Conservation (phyloP, 75 land plant species). For the Sequoiadendron giganteum region DNA sequence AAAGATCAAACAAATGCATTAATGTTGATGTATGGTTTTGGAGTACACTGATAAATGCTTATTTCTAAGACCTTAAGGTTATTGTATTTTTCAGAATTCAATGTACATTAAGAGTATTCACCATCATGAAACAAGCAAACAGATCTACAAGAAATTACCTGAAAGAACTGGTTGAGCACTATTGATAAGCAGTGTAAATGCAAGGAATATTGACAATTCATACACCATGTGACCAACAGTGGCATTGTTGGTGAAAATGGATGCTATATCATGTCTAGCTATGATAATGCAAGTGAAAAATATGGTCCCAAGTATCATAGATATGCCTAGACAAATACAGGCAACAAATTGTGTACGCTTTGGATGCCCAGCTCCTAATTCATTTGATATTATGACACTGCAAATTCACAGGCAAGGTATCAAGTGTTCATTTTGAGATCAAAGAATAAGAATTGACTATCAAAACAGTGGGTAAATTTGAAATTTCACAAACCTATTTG, state of each 20-base stretch:
- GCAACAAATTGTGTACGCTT: conserved; percentile 29
- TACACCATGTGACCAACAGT: conserved; percentile 23
- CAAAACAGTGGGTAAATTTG: not conserved
- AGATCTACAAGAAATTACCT: conserved; percentile 19
- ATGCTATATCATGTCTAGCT: conserved; percentile 21
- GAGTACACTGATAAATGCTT: not conserved
- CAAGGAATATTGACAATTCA: conserved; percentile 25
- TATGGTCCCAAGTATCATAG: conserved; percentile 19
- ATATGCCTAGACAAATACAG: conserved; percentile 8
- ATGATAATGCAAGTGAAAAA: conserved; percentile 21
- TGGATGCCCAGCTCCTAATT: conserved; percentile 46
- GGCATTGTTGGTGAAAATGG: conserved; percentile 27
- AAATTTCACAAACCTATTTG: conserved; percentile 4
- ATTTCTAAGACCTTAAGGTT: not conserved
- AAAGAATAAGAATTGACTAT: not conserved
- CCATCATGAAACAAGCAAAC: not conserved
- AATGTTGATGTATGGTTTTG: not conserved
- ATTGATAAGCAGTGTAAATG: conserved; percentile 43
- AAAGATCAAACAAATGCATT: not conserved
- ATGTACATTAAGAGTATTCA: not conserved
- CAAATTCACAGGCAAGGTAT: conserved; percentile 1
- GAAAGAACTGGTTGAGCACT: conserved; percentile 51
- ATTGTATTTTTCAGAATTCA: not conserved
- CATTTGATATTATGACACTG: conserved; percentile 54
- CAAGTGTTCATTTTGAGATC: not conserved